Evolutionary conservation across 2,329 filamentous ascomycete genomes (phyloP).

Genomic region (Monosporascus sp.): DNA sequence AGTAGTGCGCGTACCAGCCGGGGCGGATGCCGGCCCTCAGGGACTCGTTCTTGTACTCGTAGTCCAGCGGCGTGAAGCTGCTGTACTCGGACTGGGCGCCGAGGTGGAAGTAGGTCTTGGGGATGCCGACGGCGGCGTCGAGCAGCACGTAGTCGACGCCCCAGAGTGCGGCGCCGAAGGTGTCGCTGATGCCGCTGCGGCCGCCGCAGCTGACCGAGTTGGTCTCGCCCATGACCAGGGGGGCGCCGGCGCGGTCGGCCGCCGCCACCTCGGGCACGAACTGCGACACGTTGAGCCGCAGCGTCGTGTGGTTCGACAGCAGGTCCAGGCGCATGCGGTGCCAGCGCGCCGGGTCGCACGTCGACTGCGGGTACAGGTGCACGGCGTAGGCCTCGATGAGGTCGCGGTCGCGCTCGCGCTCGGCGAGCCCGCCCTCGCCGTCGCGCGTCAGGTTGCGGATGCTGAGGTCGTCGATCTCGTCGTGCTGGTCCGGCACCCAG

Average conservation of each 20-base stretch:
- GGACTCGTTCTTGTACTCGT: slow-evolving; percentile 26
- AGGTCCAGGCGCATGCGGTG: slow-evolving; percentile 27
- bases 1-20: slow-evolving; percentile 30
- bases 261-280: slow-evolving; percentile 28
- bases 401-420: slow-evolving; percentile 23
- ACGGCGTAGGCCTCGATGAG: slow-evolving; percentile 28
- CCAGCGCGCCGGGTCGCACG: slow-evolving; percentile 28
- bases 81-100: slow-evolving; percentile 31
- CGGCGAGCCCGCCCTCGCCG: slow-evolving; percentile 13
- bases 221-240: slow-evolving; percentile 42
- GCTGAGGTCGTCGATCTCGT: slow-evolving; percentile 30
- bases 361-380: slow-evolving; percentile 33
- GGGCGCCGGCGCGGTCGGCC: slow-evolving; percentile 29
- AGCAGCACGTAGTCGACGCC: slow-evolving; percentile 38
- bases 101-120: slow-evolving; percentile 39
- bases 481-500: slow-evolving; percentile 31
- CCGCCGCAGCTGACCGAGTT: slow-evolving; percentile 37
- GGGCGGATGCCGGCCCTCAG: slow-evolving; percentile 24
- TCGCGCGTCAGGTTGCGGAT: slow-evolving; percentile 26
- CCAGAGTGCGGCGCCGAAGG: slow-evolving; percentile 45
- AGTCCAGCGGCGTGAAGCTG: slow-evolving; percentile 24
- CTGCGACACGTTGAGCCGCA: slow-evolving; percentile 31
- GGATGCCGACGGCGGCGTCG: slow-evolving; percentile 29
- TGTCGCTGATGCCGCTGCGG: slow-evolving; percentile 36
- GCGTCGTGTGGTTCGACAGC: slow-evolving; percentile 26